Evolutionary conservation across 202 grass and related monocot genomes (phyloP).

Genomic region (Bolboschoenoplectus hybrid): DNA sequence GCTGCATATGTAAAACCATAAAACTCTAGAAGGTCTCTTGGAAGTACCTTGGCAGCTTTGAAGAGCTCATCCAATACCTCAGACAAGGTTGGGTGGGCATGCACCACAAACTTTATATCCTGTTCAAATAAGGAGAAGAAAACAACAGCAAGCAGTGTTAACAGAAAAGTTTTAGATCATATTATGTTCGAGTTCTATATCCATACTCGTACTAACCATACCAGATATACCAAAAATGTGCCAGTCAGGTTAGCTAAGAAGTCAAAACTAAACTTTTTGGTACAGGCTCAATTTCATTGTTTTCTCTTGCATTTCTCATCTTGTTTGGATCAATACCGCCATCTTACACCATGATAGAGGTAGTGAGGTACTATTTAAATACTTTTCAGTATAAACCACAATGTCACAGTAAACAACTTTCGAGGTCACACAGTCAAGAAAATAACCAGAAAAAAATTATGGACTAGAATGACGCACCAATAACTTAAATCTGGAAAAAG

Average conservation of each 20-base stretch:
- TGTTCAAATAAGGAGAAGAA: constrained; percentile 34
- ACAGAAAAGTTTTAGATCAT: neutral
- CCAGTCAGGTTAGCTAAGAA: neutral
- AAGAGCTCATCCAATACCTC: constrained; percentile 97
- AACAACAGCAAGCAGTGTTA: constrained; percentile 13
- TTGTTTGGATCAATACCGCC: neutral
- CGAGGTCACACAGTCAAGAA: neutral
- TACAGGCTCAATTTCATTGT: neutral
- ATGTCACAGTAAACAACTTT: constrained; percentile 4
- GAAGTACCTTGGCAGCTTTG: constrained; percentile 82
- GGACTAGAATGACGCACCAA: neutral
- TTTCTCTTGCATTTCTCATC: neutral
- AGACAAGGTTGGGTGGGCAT: constrained; percentile 88
- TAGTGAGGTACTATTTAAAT: neutral
- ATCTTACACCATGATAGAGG: neutral
- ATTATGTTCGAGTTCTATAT: neutral
- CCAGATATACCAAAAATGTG: constrained; percentile 21
- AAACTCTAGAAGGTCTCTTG: neutral
- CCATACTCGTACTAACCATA: neutral
- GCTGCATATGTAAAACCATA: neutral
- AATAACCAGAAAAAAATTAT: neutral
- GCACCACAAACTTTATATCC: constrained; percentile 86
- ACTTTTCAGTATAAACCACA: neutral
- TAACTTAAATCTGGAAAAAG: neutral
- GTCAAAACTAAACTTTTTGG: neutral